Evolutionary conservation across 169 alveolate species (phyloP).

Genomic region (Amoebophrya sp.): DNA sequence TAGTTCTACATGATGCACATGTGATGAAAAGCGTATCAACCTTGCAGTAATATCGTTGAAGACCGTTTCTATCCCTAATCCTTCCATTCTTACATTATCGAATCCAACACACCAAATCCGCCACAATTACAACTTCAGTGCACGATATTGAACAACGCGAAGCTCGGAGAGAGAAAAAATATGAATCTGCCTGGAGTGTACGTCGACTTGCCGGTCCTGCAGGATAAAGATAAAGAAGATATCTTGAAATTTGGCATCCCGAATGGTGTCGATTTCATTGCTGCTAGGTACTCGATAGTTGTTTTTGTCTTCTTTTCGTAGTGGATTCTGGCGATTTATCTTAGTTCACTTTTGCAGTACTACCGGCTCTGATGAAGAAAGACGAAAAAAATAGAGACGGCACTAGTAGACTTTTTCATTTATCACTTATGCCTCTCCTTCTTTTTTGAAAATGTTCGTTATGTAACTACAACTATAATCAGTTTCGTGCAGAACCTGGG

Average conservation of each 20-base stretch:
- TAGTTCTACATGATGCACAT: too few species aligned
- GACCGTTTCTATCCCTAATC: too few species aligned
- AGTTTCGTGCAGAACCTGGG: conserved; percentile 59
- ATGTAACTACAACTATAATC: neutral
- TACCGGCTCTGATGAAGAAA: too few species aligned
- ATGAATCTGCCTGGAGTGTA: conserved; percentile 97
- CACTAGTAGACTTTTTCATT: too few species aligned
- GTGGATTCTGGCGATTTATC: too few species aligned
- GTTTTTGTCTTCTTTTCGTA: conserved; percentile 26
- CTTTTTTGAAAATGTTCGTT: too few species aligned
- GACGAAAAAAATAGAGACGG: too few species aligned
- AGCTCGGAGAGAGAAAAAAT: conserved; percentile 92
- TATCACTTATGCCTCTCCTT: too few species aligned
- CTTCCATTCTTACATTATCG: too few species aligned
- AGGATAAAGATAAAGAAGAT: conserved; percentile 94
- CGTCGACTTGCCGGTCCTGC: conserved; percentile 88
- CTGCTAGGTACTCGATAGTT: conserved; percentile 77
- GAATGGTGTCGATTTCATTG: conserved; percentile 87
- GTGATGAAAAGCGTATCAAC: too few species aligned
- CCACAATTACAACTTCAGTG: conserved; percentile 59
- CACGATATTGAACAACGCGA: conserved; percentile 77
- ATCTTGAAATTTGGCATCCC: conserved; percentile 92
- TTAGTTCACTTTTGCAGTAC: too few species aligned
- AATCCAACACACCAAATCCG: conserved; percentile 61
- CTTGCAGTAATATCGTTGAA: too few species aligned